Evolutionary conservation across 768 basidiomycete species (phyloP), one percentile per base, ranked within the genome.

Genomic region (Boletus eberwhitei): DNA sequence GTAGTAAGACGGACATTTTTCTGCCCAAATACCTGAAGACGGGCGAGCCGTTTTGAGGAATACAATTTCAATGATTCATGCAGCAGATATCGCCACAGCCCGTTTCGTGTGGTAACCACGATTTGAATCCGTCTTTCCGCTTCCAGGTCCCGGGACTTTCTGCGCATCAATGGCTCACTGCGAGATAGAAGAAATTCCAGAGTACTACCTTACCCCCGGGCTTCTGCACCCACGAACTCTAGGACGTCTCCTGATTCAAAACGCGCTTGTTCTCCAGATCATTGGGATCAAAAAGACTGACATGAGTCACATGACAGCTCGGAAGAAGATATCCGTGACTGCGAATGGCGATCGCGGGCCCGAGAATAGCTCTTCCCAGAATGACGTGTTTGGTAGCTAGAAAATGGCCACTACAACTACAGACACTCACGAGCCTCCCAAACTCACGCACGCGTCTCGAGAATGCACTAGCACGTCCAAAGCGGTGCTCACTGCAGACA

Each of bases 71-170:
- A 63, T 41, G 22, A 64, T 37, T 60, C 63, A 35, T 57, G 58
- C 11, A 64, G 22, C 7, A 44, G 37, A 32, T 64, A 60, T 14
- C 62, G 36, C 62, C 59, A 63, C n/a, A 58, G 39, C 7, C 62
- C 62, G 7, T 55, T 52, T 34, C 48, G 49, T 9, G 62, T 64
- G 17, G 59, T 64, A 6, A 64, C 0, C 13, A 54, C 50, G 5
- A 57, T 16, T 17, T 56, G 46, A 39, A 62, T 60, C 3, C 22
- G 46, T 19, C 39, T 36, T 17, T 60, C 60, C n/a, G 38, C 35
- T 14, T 62, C 26, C 16, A 54, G 19, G 3, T 54, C 45, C 55
- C 51, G 31, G 11, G 4, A 31, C 13, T 13, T 19, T 26, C 21
- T 32, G 7, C 8, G 19, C 22, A 29, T 44, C 31, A 50, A 21